Base-by-base conservation (phyloP, 768 basidiomycete species). In the Cytidiella melzeri region DNA sequence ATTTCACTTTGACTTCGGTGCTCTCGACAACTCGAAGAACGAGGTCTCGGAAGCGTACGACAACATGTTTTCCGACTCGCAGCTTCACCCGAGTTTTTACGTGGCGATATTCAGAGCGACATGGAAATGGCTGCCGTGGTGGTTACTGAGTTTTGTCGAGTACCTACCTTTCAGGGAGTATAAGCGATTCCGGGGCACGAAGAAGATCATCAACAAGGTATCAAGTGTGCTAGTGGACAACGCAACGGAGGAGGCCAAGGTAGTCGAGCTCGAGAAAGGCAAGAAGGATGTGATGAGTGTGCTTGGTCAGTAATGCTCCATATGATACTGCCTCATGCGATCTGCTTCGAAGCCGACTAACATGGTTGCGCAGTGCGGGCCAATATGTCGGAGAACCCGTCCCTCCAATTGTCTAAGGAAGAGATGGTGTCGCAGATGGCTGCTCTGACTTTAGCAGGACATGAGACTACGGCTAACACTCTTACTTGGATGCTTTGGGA, bases 241-340 rank as follows among this genome's bases (percentile, higher is more conserved):
- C 15, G 65, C 71, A 15, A 68, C 69, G 18, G 79, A 80, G 59
- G 62, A 71, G 3, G 71, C 73, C 38, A 75, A 73, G 6, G 64
- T 76, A 54, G 44, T 48, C n/a, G 55, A 69, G 4, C 66, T 71
- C 37, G 79, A 76, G 2, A 77, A 73, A 55, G 68, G 69, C 19
- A 72, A 68, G 45, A 74, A 73, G 41, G 81, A 83, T 57, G 69
- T 80, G 21, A 64, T 83, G 54, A 79, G 77, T 48, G 64, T 81
- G n/a, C 65, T 83, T 10, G 75, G 81, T 79, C 50, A 42, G 68
- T 41, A 3, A 23, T 28, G 43, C 2, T 58, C 65, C 11, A 25
- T 36, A 43, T 15, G 9, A 23, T 40, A n/a, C 4, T 26, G 5
- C 27, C 12, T 15, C n/a, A 30, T 36, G 21, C 41, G 51, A 28